Conservation (phyloP, 768 basidiomycete genomes). For the Tubosaeta sp. region DNA sequence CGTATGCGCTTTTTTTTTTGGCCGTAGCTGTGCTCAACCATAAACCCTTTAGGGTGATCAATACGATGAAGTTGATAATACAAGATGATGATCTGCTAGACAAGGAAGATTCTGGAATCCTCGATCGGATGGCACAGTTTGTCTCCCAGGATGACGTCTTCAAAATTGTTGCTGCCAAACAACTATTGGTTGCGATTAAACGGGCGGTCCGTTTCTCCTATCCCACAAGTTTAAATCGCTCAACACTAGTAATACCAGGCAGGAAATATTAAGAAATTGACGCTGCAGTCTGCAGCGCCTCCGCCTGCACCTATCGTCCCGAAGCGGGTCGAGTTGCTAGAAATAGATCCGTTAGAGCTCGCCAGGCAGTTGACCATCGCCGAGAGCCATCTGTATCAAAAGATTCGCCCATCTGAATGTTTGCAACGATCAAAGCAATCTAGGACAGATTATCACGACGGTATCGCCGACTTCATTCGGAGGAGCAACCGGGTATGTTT, state of each 20-base stretch:
- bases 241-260: conserved; percentile 19
- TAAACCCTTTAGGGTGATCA: conserved; percentile 47
- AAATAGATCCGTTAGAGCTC: conserved; percentile 61
- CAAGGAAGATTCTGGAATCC: conserved; percentile 48
- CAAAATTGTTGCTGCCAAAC: conserved; percentile 44
- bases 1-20: conserved; percentile 11
- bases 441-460: conserved; percentile 40
- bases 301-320: conserved; percentile 49
- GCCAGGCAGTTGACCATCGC: conserved; percentile 66
- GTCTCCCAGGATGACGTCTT: conserved; percentile 39
- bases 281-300: conserved; percentile 32
- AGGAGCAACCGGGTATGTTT: conserved; percentile 48
- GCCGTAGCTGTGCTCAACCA: not conserved
- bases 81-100: conserved; percentile 52
- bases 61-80: conserved; percentile 59
- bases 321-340: conserved; percentile 49
- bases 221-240: not conserved
- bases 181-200: conserved; percentile 44
- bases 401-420: conserved; percentile 59
- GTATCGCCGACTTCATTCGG: conserved; percentile 54
- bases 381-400: conserved; percentile 55
- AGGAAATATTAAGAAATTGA: conserved; percentile 35
- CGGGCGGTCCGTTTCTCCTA: conserved; percentile 40
- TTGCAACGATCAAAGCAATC: conserved; percentile 51
- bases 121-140: conserved; percentile 53